Evolutionary conservation across 192 early-diverging fungal genomes (phyloP).

Genomic region (Borealophlyctis nickersoniae): DNA sequence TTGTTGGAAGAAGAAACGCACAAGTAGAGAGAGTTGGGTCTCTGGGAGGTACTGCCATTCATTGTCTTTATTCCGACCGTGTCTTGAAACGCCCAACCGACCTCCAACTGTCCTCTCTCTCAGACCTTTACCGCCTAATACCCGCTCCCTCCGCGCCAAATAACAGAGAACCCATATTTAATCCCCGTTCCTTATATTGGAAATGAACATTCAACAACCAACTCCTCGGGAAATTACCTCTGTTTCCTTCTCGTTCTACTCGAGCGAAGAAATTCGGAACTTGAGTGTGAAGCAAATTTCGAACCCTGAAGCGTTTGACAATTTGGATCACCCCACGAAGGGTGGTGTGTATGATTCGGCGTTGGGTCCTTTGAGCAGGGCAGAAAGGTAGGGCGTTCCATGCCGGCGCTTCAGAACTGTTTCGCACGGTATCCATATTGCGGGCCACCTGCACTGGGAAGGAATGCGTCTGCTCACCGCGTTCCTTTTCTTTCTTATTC

Average conservation of each 20-base stretch:
- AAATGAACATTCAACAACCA: conserved; percentile 76
- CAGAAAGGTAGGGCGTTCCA: conserved; percentile 36
- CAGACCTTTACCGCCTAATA: too few relatives aligned
- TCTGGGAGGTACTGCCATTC: too few relatives aligned
- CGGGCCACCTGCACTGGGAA: too few relatives aligned
- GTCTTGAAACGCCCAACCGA: too few relatives aligned
- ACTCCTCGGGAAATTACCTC: conserved; percentile 75
- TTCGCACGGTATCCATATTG: not conserved
- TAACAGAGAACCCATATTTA: too few relatives aligned
- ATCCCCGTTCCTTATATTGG: too few relatives aligned
- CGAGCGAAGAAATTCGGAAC: conserved; percentile 79
- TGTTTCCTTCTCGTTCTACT: conserved; percentile 90
- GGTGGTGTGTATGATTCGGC: conserved; percentile 93
- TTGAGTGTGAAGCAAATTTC: conserved; percentile 94
- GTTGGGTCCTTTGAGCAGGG: conserved; percentile 86
- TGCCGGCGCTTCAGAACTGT: not conserved
- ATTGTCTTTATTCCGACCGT: too few relatives aligned
- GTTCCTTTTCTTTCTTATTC: not conserved
- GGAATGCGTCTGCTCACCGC: not conserved
- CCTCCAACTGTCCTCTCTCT: too few relatives aligned
- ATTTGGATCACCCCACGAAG: conserved; percentile 79
- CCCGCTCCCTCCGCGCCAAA: too few relatives aligned
- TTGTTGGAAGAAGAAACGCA: too few relatives aligned
- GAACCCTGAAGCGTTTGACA: conserved; percentile 84
- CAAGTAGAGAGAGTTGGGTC: too few relatives aligned